These are phyloP conservation scores for Mycena citricolor DNA, from an alignment of 1,284 basidiomycete genomes.

Conservation along the genomic window DNA sequence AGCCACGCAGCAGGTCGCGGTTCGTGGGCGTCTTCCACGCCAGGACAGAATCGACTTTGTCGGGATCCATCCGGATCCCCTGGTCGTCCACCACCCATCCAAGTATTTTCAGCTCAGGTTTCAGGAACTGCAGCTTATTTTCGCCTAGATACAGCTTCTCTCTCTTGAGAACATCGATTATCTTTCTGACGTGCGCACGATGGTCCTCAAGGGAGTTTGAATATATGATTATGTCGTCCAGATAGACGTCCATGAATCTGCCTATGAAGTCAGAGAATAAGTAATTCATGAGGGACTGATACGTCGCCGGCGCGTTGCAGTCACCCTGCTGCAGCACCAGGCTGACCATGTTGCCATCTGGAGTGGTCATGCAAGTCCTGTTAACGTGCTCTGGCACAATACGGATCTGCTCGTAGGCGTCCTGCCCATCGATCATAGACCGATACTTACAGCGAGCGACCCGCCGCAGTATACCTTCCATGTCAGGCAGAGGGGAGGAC, in stretches of 20 bases:
- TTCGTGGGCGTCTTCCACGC: conserved; percentile 29
- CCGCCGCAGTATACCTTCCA: conserved; percentile 4
- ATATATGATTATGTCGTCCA: conserved; percentile 17
- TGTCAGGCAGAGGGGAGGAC: conserved; percentile 26
- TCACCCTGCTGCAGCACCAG: conserved; percentile 24
- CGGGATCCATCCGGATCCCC: conserved; percentile 31
- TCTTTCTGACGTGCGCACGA: conserved; percentile 15
- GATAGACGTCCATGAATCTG: conserved; percentile 13
- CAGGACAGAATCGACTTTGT: conserved; percentile 28
- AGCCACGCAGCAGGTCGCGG: conserved; percentile 20
- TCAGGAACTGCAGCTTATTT: conserved; percentile 30
- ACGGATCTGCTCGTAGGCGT: conserved; percentile 14
- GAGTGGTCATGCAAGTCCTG: background rate
- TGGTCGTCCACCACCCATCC: conserved; percentile 29
- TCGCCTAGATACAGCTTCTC: conserved; percentile 30
- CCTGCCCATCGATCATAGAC: conserved; percentile 7
- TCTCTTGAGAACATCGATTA: conserved; percentile 27
- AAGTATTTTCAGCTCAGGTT: conserved; percentile 26
- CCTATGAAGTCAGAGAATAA: conserved; percentile 12
- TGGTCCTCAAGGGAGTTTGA: conserved; percentile 21
- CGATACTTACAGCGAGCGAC: background rate
- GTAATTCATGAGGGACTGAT: conserved; percentile 23
- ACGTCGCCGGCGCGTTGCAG: conserved; percentile 12
- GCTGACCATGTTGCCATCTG: conserved; percentile 25
- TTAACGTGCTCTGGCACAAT: conserved; percentile 12